These are phyloP conservation scores for Rubia yunnanensis DNA, from an alignment of 257 asterid genomes.

Conservation along the genomic window DNA sequence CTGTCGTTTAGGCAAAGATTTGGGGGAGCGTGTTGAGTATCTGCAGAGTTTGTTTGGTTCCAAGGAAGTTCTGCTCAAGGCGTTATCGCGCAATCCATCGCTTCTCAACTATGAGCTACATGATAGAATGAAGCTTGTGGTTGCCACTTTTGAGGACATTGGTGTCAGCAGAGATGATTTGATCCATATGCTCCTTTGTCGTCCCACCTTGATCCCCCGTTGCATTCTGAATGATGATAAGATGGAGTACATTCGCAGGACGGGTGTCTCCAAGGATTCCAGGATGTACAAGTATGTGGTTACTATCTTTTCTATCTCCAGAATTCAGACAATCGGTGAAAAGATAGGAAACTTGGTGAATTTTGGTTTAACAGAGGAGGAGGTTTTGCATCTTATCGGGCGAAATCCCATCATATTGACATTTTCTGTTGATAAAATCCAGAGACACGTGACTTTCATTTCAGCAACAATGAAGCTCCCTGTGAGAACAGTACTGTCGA, in stretches of 20 bases:
- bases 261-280: constrained; percentile 49
- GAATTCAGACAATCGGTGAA: constrained; percentile 52
- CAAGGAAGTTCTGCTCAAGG: constrained; percentile 45
- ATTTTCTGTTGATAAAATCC: constrained; percentile 61
- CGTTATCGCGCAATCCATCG: constrained; percentile 67
- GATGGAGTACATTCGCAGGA: constrained; percentile 45
- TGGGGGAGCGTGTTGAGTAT: constrained; percentile 48
- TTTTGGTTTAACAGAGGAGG: constrained; percentile 58
- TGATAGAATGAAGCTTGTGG: constrained; percentile 44
- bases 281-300: constrained; percentile 66
- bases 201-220: constrained; percentile 70
- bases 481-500: constrained; percentile 27
- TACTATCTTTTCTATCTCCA: constrained; percentile 58
- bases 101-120: constrained; percentile 64
- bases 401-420: constrained; percentile 60
- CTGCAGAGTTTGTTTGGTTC: constrained; percentile 49
- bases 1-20: constrained; percentile 31
- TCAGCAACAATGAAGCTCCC: constrained; percentile 57
- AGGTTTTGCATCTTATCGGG: constrained; percentile 44
- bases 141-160: constrained; percentile 44
- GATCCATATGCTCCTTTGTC: constrained; percentile 44
- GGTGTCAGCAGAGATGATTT: constrained; percentile 56
- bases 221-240: constrained; percentile 47
- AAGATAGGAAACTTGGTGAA: constrained; percentile 61
- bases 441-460: constrained; percentile 69